Base-by-base conservation (phyloP, 2,329 filamentous ascomycete species). In the Hypoxylon sp. region DNA sequence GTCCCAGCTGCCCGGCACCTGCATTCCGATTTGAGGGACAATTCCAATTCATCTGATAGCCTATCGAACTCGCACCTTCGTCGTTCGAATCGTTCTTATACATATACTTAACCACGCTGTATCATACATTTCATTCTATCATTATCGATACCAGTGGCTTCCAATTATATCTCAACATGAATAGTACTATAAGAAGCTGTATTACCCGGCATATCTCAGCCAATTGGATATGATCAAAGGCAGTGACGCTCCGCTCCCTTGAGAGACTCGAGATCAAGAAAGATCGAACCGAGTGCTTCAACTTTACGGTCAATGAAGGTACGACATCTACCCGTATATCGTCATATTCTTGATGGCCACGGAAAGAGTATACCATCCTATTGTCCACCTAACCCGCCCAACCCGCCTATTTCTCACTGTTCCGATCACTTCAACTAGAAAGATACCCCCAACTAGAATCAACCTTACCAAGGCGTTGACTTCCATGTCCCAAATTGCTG, bases 401-500 rank as follows among this genome's bases (percentile, higher is more conserved):
- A n/a, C 25, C 33, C 46, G 11, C 48, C 44, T n/a, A 30, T 49
- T 3, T 49, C 30, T 49, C 13, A 37, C 27, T 25, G 11, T 53
- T 10, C 27, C 37, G 11, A 22, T 8, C 25, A 46, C 40, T 48
- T 13, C 54, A 30, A 20, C 22, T 8, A 14, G 37, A 11, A 14
- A 57, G 11, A n/a, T 31, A 27, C 25, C 61, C 33, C 50, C 37
- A 56, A 33, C 53, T 49, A 31, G 42, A 42, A 22, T 35, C 50
- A 25, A 48, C 51, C 4, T 55, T 20, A 53, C 49, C 31, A 55
- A 60, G 66, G 64, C 14, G 57, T 57, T 57, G 46, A 44, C 66
- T 71, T 71, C 69, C 65, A 48, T 22, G 40, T 48, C 27, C 13
- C 40, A 40, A 62, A 46, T 30, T 27, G 17, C 7, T 35, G 20